These are phyloP conservation scores for Ceraceosorus bombacis DNA, from an alignment of 1,284 basidiomycete species.

Conservation along the genomic window DNA sequence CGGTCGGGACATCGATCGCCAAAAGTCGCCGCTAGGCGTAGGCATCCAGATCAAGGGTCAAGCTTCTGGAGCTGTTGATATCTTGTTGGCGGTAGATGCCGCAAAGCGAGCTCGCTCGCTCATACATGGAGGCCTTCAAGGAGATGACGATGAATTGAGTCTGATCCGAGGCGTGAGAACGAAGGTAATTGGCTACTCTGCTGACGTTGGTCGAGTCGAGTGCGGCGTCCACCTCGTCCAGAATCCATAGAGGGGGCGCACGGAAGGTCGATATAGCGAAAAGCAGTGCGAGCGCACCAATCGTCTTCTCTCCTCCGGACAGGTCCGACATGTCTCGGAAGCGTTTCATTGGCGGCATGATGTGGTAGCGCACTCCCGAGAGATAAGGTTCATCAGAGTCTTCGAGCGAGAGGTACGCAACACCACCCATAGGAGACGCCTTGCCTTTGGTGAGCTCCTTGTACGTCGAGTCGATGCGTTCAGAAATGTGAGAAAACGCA, in stretches of 20 bases:
- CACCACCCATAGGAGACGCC: conserved; percentile 84
- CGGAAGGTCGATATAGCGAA: conserved; percentile 92
- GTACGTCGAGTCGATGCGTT: conserved; percentile 88
- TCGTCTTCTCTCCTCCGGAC: conserved; percentile 96
- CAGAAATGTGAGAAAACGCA: conserved; percentile 91
- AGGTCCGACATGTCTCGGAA: conserved; percentile 99
- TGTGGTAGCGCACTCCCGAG: conserved; percentile 93
- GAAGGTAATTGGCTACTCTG: conserved; percentile 44
- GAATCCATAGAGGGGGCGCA: conserved; percentile 95
- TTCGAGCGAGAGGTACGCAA: conserved; percentile 89
- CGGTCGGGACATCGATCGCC: too few species aligned
- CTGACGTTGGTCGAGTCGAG: conserved; percentile 52
- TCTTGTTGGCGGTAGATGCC: conserved; percentile 81
- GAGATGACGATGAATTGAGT: conserved; percentile 98
- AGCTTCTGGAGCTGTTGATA: conserved; percentile 75
- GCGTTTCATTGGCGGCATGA: conserved; percentile 92
- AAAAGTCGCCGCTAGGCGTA: conserved; percentile 17
- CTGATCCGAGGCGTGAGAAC: conserved; percentile 50
- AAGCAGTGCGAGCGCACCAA: conserved; percentile 86
- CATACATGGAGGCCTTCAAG: conserved; percentile 70
- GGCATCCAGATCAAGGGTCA: conserved; percentile 71
- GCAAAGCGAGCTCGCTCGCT: conserved; percentile 80
- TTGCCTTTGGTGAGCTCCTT: conserved; percentile 95
- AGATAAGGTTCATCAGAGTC: conserved; percentile 96
- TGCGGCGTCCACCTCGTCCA: conserved; percentile 97